Evolutionary conservation across 1,284 basidiomycete genomes (phyloP).

Genomic region (Clitocybe nebularis): DNA sequence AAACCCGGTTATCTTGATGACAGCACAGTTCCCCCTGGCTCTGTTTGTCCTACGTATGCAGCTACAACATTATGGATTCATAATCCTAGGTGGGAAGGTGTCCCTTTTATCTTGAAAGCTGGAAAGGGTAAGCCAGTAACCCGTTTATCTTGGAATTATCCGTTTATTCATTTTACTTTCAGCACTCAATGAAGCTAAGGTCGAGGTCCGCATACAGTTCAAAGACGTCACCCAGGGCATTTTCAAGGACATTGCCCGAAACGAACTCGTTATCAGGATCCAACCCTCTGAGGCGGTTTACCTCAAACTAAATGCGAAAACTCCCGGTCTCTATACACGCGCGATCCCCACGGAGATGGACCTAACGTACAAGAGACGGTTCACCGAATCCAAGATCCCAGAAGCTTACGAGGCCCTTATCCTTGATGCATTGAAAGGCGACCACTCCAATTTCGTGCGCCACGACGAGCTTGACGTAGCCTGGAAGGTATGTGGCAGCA

Average conservation of each 20-base stretch:
- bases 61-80: constrained; percentile 86
- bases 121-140: constrained; percentile 77
- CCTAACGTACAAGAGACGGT: constrained; percentile 92
- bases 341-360: constrained; percentile 95
- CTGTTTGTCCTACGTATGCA: constrained; percentile 90
- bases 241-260: constrained; percentile 91
- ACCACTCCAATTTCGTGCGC: constrained; percentile 91
- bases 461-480: constrained; percentile 93
- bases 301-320: constrained; percentile 92
- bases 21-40: constrained; percentile 87
- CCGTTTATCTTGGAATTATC: constrained; percentile 4
- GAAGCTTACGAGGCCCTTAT: constrained; percentile 94
- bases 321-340: constrained; percentile 84
- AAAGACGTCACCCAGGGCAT: constrained; percentile 95
- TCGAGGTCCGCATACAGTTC: constrained; percentile 94
- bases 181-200: constrained; percentile 96
- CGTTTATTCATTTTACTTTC: constrained; percentile 8
- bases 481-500: constrained; percentile 81
- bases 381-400: constrained; percentile 84
- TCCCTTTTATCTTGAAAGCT: constrained; percentile 95
- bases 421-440: constrained; percentile 84
- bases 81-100: constrained; percentile 95
- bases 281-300: constrained; percentile 95
- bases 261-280: constrained; percentile 94
- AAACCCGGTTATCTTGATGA: constrained; percentile 98